phyloP scores from a whole-genome alignment of 2,329 filamentous ascomycete genomes.

The Ophiostoma montium region DNA sequence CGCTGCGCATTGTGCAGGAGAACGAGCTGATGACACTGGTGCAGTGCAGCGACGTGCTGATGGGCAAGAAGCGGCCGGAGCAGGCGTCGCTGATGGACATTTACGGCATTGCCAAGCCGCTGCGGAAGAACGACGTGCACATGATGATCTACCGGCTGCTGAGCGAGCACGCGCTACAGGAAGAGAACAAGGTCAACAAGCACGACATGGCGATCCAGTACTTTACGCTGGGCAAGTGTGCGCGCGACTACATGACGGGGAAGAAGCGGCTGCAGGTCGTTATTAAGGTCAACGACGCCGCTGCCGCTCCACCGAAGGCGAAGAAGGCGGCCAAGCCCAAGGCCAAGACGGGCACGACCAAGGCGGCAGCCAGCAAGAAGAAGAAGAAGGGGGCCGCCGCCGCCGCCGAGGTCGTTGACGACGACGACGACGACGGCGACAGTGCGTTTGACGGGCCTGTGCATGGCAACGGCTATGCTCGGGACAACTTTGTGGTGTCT shows the following conservation, averaged over 20 bases:
- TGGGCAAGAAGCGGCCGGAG: constrained; percentile 51
- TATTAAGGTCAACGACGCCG: constrained; percentile 22
- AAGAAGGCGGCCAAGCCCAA: not conserved
- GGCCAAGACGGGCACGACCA: not conserved
- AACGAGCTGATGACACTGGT: constrained; percentile 52
- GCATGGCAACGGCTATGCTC: constrained; percentile 30
- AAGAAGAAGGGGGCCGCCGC: constrained; percentile 9
- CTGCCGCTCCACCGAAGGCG: not conserved
- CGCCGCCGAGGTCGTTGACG: constrained; percentile 20
- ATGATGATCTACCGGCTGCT: constrained; percentile 69
- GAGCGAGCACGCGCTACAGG: constrained; percentile 56
- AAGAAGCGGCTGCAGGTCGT: constrained; percentile 29
- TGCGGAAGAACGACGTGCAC: constrained; percentile 66
- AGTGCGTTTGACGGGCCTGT: constrained; percentile 23
- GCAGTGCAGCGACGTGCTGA: constrained; percentile 73
- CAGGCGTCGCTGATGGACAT: constrained; percentile 38
- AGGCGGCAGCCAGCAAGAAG: not conserved
- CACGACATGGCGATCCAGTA: constrained; percentile 63
- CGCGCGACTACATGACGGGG: constrained; percentile 29
- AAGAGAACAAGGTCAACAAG: constrained; percentile 52
- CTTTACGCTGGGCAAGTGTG: constrained; percentile 34
- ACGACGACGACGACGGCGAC: constrained; percentile 20
- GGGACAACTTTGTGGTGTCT: constrained; percentile 28
- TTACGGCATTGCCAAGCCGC: constrained; percentile 52
- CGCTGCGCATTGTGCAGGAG: constrained; percentile 52